These are phyloP conservation scores for Hysterangium stoloniferum DNA, from an alignment of 768 basidiomycete genomes.

Conservation along the genomic window DNA sequence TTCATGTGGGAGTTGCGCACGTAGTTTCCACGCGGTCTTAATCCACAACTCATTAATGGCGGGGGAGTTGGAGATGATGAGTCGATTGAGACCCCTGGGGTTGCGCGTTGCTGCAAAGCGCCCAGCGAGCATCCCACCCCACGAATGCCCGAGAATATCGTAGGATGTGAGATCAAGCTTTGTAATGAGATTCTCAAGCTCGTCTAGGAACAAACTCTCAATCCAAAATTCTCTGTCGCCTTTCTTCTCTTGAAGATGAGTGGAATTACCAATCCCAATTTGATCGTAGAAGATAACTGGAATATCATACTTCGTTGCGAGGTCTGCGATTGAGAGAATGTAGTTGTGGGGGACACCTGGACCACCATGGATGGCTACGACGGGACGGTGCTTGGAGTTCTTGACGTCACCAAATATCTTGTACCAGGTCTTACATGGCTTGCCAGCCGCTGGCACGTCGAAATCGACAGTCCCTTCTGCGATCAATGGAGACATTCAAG, in stretches of 20 bases:
- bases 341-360: conserved; percentile 40
- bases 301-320: conserved; percentile 28
- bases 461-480: background rate
- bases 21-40: conserved; percentile 24
- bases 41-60: conserved; percentile 39
- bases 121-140: conserved; percentile 39
- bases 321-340: conserved; percentile 31
- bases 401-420: conserved; percentile 9
- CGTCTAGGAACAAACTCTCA: conserved; percentile 42
- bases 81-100: conserved; percentile 38
- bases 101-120: conserved; percentile 32
- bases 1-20: conserved; percentile 32
- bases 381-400: conserved; percentile 23
- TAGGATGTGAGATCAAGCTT: conserved; percentile 37
- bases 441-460: background rate
- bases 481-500: background rate
- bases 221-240: conserved; percentile 37
- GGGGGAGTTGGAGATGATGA: conserved; percentile 39
- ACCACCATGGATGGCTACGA: conserved; percentile 42
- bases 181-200: conserved; percentile 40
- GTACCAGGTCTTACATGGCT: conserved; percentile 13
- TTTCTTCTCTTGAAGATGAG: conserved; percentile 32
- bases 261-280: conserved; percentile 39
- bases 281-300: conserved; percentile 51
- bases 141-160: conserved; percentile 36